Conservation (phyloP, 176 grass and related monocot species). For the Bonia amplexicaulis region DNA sequence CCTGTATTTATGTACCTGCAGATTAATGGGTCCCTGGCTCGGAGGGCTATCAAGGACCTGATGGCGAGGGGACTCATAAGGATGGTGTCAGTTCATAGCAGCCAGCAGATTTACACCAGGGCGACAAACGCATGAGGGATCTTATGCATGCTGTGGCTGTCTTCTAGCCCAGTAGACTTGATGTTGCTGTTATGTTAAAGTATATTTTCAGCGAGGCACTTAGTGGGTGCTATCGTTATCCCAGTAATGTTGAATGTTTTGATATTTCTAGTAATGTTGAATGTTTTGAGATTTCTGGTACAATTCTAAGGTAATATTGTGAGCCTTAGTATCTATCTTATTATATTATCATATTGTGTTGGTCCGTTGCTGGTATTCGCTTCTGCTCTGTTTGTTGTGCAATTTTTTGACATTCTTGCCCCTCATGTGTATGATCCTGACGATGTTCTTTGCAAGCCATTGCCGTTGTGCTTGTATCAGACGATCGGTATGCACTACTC, state of each 20-base stretch:
- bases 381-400: not conserved
- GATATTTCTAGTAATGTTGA: not conserved
- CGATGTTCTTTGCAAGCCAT: too few species aligned
- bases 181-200: not conserved
- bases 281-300: conserved; percentile 7
- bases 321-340: not conserved
- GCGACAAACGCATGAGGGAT: conserved; percentile 43
- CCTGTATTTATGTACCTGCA: not conserved
- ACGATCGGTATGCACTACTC: too few species aligned
- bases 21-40: conserved; percentile 47
- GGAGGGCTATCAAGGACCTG: conserved; percentile 53
- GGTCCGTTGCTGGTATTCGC: not conserved
- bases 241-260: conserved; percentile 18
- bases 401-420: not conserved
- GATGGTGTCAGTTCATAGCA: conserved; percentile 49
- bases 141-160: not conserved
- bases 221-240: not conserved
- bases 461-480: too few species aligned
- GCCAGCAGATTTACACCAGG: conserved; percentile 62
- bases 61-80: conserved; percentile 37
- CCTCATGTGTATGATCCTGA: too few species aligned
- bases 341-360: not conserved
- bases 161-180: conserved; percentile 1
- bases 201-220: not conserved
- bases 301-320: not conserved